Evolutionary conservation across 257 asterid genomes (phyloP).

Genomic region (Plantago elongata): DNA sequence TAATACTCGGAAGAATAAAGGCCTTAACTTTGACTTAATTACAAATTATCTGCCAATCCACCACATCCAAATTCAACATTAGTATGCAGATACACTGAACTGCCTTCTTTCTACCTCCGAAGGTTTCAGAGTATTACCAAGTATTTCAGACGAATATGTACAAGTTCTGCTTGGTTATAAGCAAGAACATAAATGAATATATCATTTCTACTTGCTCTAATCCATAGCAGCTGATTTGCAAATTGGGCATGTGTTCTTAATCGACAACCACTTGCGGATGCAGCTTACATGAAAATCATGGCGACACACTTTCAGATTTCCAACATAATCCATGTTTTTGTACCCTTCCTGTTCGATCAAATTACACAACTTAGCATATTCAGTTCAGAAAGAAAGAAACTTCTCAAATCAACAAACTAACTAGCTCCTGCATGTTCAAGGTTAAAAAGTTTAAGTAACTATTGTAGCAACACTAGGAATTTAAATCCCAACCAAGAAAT

Average conservation of each 20-base stretch:
- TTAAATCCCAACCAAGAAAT: background rate
- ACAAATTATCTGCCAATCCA: too few relatives aligned
- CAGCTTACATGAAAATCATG: slow-evolving; percentile 74
- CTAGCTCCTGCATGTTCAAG: background rate
- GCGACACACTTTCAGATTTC: slow-evolving; percentile 47
- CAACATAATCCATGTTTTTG: slow-evolving; percentile 52
- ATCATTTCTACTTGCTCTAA: too few relatives aligned
- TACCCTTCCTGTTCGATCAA: slow-evolving; percentile 55
- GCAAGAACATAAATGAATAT: too few relatives aligned
- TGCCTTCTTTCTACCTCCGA: too few relatives aligned
- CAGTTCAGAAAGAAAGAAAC: background rate
- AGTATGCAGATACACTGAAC: too few relatives aligned
- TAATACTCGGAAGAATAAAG: too few relatives aligned
- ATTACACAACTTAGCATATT: background rate
- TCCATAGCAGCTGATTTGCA: slow-evolving; percentile 60
- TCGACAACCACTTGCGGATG: slow-evolving; percentile 63
- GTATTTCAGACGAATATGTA: too few relatives aligned
- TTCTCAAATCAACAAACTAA: background rate
- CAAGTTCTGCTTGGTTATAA: too few relatives aligned
- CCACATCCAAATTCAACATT: too few relatives aligned
- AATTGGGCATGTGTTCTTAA: slow-evolving; percentile 68
- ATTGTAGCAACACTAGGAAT: background rate
- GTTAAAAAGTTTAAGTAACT: background rate
- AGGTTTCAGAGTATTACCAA: too few relatives aligned
- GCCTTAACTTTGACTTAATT: too few relatives aligned